A percentile compares a stretch with the other conserved stretches of the same genome.
phyloP scores from a whole-genome alignment of 345 rosid genomes.

The Pelargonium nanum region DNA sequence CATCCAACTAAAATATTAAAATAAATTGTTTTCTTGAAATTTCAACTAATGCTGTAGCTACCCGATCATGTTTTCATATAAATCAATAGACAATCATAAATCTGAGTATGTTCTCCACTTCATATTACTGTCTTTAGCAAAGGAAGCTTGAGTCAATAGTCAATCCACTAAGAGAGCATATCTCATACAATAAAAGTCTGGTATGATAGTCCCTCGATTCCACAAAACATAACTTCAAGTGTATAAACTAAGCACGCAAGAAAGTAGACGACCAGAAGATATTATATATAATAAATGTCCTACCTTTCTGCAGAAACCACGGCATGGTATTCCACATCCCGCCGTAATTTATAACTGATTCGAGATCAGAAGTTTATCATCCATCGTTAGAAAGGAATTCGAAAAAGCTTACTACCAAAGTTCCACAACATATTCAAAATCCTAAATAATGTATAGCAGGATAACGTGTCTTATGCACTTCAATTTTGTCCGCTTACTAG shows the following conservation, averaged over 20 bases:
- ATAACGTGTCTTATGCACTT: background rate
- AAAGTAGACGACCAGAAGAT: background rate
- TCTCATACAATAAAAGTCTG: background rate
- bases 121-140: background rate
- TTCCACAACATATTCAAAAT: background rate
- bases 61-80: too few relatives aligned
- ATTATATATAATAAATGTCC: background rate
- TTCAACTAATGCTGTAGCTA: too few relatives aligned
- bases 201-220: background rate
- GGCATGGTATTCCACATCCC: background rate
- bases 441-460: background rate
- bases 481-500: background rate
- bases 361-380: background rate
- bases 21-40: too few relatives aligned
- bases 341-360: background rate
- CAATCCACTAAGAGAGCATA: background rate
- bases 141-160: background rate
- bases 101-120: too few relatives aligned
- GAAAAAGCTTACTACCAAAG: background rate
- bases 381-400: background rate
- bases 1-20: too few relatives aligned
- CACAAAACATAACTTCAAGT: background rate
- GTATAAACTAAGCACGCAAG: background rate
- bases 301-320: too few relatives aligned
- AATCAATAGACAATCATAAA: too few relatives aligned